A percentile compares a stretch with the other conserved stretches of the same genome.
phyloP scores from a whole-genome alignment of 192 early-diverging fungal species.

The Coemansia sp. region DNA sequence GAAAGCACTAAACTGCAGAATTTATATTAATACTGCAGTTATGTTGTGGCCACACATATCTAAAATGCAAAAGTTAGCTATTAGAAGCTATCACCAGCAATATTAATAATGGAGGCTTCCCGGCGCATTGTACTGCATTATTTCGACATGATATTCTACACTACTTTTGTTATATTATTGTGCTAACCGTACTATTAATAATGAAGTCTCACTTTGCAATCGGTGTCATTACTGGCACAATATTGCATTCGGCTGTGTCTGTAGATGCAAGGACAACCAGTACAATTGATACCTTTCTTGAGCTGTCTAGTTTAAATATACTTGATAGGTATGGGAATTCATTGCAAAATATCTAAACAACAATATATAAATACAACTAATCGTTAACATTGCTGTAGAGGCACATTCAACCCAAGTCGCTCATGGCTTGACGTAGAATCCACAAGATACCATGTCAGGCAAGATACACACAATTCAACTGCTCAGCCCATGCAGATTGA shows the following conservation, averaged over 20 bases:
- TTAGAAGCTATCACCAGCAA: neutral
- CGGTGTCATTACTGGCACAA: neutral
- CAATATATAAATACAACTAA: neutral
- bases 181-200: neutral
- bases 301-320: constrained; percentile 8
- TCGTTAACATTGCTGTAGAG: neutral
- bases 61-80: neutral
- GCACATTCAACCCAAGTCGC: neutral
- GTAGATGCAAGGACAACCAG: neutral
- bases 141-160: neutral
- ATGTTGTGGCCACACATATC: neutral
- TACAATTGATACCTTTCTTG: constrained; percentile 4
- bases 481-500: neutral
- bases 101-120: neutral
- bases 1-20: too few species aligned
- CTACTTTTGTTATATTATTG: neutral
- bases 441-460: neutral
- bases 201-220: neutral
- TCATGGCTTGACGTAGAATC: constrained; percentile 5
- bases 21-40: neutral
- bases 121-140: neutral
- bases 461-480: neutral
- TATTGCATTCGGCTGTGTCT: neutral
- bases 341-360: neutral
- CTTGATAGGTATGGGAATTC: neutral